phyloP scores from a whole-genome alignment of 1,284 basidiomycete genomes.

The Phellinidium pouzarii region DNA sequence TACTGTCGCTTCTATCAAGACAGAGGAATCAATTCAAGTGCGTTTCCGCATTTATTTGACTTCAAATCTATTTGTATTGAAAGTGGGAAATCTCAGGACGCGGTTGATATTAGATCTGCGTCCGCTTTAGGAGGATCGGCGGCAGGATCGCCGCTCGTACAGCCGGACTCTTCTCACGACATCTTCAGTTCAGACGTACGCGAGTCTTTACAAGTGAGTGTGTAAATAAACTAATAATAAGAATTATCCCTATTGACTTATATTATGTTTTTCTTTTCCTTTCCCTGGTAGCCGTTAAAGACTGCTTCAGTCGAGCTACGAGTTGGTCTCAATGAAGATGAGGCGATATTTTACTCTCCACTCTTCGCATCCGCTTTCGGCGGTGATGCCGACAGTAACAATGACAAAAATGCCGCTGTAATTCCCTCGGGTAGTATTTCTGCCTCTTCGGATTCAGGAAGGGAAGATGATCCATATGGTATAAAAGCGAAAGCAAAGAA shows the following conservation, averaged over 20 bases:
- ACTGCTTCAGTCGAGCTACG: conserved; percentile 16
- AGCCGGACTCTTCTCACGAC: neutral
- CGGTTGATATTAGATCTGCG: neutral
- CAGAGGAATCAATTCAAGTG: too few species aligned
- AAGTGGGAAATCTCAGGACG: neutral
- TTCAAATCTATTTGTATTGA: too few species aligned
- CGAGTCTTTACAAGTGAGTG: conserved; percentile 4
- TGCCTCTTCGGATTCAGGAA: neutral
- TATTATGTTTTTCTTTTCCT: neutral
- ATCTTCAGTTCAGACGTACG: neutral
- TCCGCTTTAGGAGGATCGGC: neutral
- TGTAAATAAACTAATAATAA: neutral
- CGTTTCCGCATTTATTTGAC: too few species aligned
- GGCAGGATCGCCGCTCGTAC: neutral
- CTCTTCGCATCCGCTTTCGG: conserved; percentile 11
- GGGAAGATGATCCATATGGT: too few species aligned
- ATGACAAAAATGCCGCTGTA: neutral
- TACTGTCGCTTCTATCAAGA: neutral
- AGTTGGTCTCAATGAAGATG: conserved; percentile 6
- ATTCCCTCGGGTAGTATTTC: neutral
- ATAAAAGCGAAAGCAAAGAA: too few species aligned
- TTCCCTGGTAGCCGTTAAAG: conserved; percentile 9
- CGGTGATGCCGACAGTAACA: neutral
- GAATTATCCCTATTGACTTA: neutral
- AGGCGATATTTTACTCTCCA: conserved; percentile 11